Conservation (phyloP, 1,139 yeast genomes). For the Saccharomyces hybrid region DNA sequence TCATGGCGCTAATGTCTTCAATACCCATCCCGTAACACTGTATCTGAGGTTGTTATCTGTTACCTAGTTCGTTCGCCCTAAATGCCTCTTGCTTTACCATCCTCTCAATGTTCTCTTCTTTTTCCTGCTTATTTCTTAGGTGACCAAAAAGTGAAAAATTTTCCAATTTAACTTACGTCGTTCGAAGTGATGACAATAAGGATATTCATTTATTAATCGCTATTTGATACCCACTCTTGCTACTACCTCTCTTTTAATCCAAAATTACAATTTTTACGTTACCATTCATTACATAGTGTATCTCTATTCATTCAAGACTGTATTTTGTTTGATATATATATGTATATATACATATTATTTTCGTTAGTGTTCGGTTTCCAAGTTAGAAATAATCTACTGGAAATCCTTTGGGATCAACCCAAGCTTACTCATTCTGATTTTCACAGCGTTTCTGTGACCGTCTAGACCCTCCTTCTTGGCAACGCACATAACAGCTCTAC, state of each 20-base stretch:
- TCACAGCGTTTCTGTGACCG: constrained; percentile 94
- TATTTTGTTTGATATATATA: not conserved
- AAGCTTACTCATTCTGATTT: constrained; percentile 78
- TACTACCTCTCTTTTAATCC: no score
- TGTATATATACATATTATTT: not conserved
- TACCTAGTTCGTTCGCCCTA: not conserved
- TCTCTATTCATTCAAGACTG: not conserved
- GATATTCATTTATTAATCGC: not conserved
- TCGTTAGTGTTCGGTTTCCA: constrained; percentile 2
- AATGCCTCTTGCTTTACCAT: not conserved
- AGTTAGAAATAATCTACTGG: constrained; percentile 12
- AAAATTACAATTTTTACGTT: not conserved
- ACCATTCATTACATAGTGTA: not conserved
- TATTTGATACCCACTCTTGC: not conserved
- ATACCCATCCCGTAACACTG: not conserved
- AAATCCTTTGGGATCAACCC: constrained; percentile 38
- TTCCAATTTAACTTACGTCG: not conserved
- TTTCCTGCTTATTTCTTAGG: not conserved
- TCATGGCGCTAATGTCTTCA: constrained; percentile 21
- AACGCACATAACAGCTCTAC: constrained; percentile 90
- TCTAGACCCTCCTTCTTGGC: constrained; percentile 97
- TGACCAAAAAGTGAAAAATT: not conserved
- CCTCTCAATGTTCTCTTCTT: not conserved
- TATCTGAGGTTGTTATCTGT: not conserved
- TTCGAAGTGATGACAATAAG: not conserved